Conservation (phyloP, 192 early-diverging fungal genomes). For the Gonapodya prolifera region DNA sequence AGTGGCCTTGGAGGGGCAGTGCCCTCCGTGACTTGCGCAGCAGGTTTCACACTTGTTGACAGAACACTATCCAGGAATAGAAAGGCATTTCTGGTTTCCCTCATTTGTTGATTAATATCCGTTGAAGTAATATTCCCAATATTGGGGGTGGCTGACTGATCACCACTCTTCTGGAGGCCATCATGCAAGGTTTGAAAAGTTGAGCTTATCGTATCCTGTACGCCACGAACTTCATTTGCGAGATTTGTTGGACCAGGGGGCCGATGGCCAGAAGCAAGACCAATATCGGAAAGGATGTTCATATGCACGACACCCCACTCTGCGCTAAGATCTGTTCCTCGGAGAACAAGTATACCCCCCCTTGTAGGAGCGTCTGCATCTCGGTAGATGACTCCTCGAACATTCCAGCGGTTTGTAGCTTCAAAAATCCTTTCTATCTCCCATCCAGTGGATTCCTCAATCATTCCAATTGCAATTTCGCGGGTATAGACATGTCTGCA, state of each 20-base stretch:
- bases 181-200: too few species aligned
- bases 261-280: not conserved
- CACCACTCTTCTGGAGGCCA: not conserved
- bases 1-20: too few species aligned
- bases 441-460: not conserved
- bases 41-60: too few species aligned
- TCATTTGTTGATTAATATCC: too few species aligned
- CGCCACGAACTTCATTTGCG: not conserved
- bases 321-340: too few species aligned
- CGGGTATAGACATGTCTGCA: too few species aligned
- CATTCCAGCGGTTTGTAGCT: not conserved
- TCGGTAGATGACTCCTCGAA: not conserved
- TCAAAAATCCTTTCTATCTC: not conserved
- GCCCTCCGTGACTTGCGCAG: too few species aligned
- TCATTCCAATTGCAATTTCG: too few species aligned
- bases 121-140: too few species aligned
- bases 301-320: not conserved
- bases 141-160: too few species aligned
- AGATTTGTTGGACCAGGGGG: not conserved
- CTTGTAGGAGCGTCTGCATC: not conserved
- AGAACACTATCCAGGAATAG: not conserved
- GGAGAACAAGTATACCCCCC: not conserved
- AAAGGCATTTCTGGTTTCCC: too few species aligned
- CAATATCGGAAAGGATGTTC: not conserved
- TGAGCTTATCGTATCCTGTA: too few species aligned